phyloP scores from a whole-genome alignment of 2,329 filamentous ascomycete genomes.

The Volutella citrinella region DNA sequence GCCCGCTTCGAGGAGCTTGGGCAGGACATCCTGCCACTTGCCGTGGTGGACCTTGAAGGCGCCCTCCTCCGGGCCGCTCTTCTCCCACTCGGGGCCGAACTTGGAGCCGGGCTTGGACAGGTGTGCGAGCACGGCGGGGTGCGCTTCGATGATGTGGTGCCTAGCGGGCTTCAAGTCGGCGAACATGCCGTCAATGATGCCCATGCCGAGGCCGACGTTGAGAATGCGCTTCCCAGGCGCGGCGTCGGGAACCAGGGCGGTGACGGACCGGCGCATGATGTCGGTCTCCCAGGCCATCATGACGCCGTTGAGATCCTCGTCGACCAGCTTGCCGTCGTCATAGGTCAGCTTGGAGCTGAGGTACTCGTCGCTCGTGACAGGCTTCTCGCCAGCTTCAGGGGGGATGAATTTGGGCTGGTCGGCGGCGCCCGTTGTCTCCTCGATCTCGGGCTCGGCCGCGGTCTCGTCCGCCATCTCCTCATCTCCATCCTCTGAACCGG shows the following conservation, averaged over 20 bases:
- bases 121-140: conserved; percentile 70
- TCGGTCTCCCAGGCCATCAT: conserved; percentile 94
- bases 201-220: conserved; percentile 90
- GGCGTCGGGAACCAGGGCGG: conserved; percentile 53
- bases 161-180: conserved; percentile 61
- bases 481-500: conserved; percentile 49
- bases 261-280: conserved; percentile 78
- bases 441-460: conserved; percentile 28
- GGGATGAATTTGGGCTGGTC: conserved; percentile 30
- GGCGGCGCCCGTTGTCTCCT: conserved; percentile 26
- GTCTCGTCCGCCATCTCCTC: conserved; percentile 34
- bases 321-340: conserved; percentile 64
- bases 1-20: conserved; percentile 63
- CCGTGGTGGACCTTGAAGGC: conserved; percentile 68
- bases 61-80: conserved; percentile 54
- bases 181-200: conserved; percentile 79
- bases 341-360: conserved; percentile 66
- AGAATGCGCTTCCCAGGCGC: conserved; percentile 63
- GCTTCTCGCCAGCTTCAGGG: conserved; percentile 36
- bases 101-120: conserved; percentile 48
- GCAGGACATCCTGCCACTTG: conserved; percentile 78
- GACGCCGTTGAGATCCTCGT: conserved; percentile 74
- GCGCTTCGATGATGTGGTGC: conserved; percentile 86
- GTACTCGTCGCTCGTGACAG: conserved; percentile 65
- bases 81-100: conserved; percentile 56